Evolutionary conservation across 345 rosid species (phyloP).

Genomic region (Eucalyptus pauciflora): DNA sequence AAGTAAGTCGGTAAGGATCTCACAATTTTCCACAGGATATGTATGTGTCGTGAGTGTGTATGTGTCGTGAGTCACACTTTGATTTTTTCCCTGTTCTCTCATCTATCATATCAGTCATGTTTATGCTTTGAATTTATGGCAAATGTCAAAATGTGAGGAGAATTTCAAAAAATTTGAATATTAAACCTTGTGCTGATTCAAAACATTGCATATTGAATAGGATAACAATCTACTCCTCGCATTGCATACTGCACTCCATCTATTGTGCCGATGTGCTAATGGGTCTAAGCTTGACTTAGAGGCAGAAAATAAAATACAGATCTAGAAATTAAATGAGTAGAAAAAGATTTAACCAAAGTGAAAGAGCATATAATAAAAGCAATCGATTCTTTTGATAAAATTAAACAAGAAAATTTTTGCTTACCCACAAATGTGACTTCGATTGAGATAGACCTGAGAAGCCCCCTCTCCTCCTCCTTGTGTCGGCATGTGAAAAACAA

Average conservation of each 20-base stretch:
- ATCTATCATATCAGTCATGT: neutral
- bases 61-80: neutral
- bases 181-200: neutral
- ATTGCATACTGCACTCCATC: neutral
- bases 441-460: neutral
- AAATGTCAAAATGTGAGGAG: neutral
- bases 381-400: neutral
- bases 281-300: neutral
- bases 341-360: neutral
- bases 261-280: neutral
- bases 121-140: neutral
- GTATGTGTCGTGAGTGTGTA: neutral
- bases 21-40: neutral
- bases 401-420: neutral
- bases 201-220: neutral
- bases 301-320: neutral
- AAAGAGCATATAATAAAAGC: neutral
- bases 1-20: neutral
- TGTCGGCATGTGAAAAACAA: neutral
- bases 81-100: neutral
- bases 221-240: too few relatives aligned
- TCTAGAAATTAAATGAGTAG: neutral
- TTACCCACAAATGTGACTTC: neutral
- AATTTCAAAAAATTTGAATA: neutral
- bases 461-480: neutral